Evolutionary conservation across 352 stramenopile genomes (phyloP).

Genomic region (Globisporangium perplexum): DNA sequence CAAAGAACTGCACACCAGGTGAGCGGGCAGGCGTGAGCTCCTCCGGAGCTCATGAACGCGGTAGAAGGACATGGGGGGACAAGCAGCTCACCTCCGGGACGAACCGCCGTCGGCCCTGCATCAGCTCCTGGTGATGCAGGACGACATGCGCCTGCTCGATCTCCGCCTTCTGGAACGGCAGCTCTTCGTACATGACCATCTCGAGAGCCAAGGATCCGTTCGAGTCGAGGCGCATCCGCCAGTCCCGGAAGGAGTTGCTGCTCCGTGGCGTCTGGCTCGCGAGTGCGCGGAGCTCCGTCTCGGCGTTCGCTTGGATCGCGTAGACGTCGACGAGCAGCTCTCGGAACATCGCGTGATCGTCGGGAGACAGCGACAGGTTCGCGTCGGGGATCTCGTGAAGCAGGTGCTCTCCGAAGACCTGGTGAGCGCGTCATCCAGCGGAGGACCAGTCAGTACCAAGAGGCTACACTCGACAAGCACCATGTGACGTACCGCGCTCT

Average conservation of each 20-base stretch:
- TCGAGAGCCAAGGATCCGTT: background rate
- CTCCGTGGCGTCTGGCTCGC: background rate
- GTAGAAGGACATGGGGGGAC: background rate
- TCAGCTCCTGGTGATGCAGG: background rate
- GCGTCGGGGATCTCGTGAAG: background rate
- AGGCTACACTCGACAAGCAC: background rate
- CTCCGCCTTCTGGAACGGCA: background rate
- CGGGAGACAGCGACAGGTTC: background rate
- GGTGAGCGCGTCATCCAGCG: background rate
- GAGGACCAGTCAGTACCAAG: background rate
- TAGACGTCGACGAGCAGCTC: background rate
- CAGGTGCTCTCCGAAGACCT: background rate
- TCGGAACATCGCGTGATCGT: background rate
- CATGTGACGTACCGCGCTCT: background rate
- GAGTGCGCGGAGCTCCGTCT: background rate
- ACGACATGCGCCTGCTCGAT: background rate
- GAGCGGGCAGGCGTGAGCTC: too few relatives aligned
- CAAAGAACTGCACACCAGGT: background rate
- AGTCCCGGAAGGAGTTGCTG: background rate
- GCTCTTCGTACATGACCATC: background rate
- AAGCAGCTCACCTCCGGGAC: background rate
- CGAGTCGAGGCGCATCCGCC: background rate
- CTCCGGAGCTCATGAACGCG: background rate
- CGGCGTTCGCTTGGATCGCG: background rate
- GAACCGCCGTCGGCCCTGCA: background rate